phyloP scores from a whole-genome alignment of 2,329 filamentous ascomycete genomes.

The Madurella mycetomatis region DNA sequence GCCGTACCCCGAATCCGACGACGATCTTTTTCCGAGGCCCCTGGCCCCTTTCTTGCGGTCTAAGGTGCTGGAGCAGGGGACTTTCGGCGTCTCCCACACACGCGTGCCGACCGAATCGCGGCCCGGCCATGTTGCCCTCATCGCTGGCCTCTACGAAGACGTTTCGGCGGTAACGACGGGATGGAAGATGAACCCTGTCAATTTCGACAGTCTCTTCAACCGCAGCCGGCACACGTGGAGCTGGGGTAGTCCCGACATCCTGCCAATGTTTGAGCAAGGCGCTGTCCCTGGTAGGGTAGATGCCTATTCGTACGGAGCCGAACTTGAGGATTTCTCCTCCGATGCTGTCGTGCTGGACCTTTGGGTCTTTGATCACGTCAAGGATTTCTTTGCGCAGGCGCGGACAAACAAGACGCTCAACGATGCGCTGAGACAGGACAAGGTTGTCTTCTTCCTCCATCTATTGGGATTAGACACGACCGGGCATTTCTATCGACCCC shows the following conservation, averaged over 20 bases:
- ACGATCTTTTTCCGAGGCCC: slow-evolving; percentile 67
- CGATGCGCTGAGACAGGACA: slow-evolving; percentile 70
- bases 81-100: slow-evolving; percentile 95
- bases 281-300: slow-evolving; percentile 83
- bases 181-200: slow-evolving; percentile 97
- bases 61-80: slow-evolving; percentile 80
- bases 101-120: slow-evolving; percentile 94
- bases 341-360: slow-evolving; percentile 77
- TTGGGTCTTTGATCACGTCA: slow-evolving; percentile 96
- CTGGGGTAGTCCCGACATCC: slow-evolving; percentile 96
- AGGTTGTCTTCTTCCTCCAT: slow-evolving; percentile 92
- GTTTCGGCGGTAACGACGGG: slow-evolving; percentile 95
- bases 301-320: slow-evolving; percentile 76
- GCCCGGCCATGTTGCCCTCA: slow-evolving; percentile 92
- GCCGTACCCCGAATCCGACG: slow-evolving; percentile 65
- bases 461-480: slow-evolving; percentile 87
- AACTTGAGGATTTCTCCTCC: slow-evolving; percentile 84
- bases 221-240: slow-evolving; percentile 96
- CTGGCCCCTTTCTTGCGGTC: slow-evolving; percentile 90
- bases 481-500: slow-evolving; percentile 81
- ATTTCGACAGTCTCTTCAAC: slow-evolving; percentile 99
- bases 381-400: slow-evolving; percentile 77
- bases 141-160: slow-evolving; percentile 95
- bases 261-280: slow-evolving; percentile 96
- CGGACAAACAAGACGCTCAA: slow-evolving; percentile 71